phyloP scores from a whole-genome alignment of 2,329 filamentous ascomycete genomes.

The Exophiala alcalophila region DNA sequence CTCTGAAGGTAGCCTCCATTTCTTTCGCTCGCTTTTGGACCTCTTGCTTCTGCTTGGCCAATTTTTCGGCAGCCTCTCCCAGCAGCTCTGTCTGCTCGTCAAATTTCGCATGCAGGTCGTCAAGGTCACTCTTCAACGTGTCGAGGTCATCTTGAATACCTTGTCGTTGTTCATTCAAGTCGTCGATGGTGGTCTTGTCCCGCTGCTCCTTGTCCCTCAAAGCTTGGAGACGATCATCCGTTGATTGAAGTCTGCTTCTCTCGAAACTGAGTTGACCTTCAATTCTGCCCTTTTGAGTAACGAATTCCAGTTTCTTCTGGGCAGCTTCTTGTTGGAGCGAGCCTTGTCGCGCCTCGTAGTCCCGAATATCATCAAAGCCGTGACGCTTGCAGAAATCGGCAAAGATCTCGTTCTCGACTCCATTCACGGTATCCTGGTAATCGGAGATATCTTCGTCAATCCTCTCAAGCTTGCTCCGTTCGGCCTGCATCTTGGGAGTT shows the following conservation, averaged over 20 bases:
- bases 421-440: constrained; percentile 64
- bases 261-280: constrained; percentile 61
- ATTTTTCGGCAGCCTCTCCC: constrained; percentile 67
- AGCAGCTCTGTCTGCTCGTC: constrained; percentile 67
- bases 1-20: constrained; percentile 71
- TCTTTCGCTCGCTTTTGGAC: constrained; percentile 80
- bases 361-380: constrained; percentile 83
- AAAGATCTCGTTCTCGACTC: constrained; percentile 87
- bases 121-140: constrained; percentile 71
- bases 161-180: constrained; percentile 69
- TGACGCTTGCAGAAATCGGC: constrained; percentile 78
- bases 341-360: constrained; percentile 91
- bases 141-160: constrained; percentile 71
- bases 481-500: constrained; percentile 73
- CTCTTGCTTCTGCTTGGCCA: constrained; percentile 74
- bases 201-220: constrained; percentile 66
- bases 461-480: constrained; percentile 65
- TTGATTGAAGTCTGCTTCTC: constrained; percentile 69
- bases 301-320: constrained; percentile 82
- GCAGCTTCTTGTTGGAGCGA: constrained; percentile 85
- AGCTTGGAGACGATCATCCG: constrained; percentile 64
- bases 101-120: constrained; percentile 69
- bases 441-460: constrained; percentile 56
- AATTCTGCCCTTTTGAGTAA: constrained; percentile 67
- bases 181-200: constrained; percentile 65